Evolutionary conservation across 2,329 filamentous ascomycete species (phyloP).

Genomic region (Sordariomycetes sp.): DNA sequence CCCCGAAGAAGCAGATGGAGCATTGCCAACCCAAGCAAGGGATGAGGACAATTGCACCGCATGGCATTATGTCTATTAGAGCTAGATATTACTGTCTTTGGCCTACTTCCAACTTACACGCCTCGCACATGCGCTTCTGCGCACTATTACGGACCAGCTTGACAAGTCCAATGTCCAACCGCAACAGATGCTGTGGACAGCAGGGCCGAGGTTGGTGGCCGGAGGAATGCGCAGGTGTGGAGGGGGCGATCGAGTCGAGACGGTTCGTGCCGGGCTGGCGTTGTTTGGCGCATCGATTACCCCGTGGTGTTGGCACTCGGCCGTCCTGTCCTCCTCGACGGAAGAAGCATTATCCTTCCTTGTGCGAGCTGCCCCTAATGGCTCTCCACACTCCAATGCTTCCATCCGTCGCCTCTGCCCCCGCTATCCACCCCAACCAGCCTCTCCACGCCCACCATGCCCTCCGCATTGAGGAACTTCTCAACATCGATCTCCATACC

Average conservation of each 20-base stretch:
- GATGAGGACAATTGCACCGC: background rate
- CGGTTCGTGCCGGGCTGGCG: too few species aligned
- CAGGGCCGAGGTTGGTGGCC: too few species aligned
- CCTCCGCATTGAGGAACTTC: conserved; percentile 68
- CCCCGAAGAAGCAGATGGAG: background rate
- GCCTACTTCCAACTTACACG: background rate
- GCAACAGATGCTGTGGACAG: too few species aligned
- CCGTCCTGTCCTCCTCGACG: background rate
- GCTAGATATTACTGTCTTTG: background rate
- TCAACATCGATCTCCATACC: conserved; percentile 91
- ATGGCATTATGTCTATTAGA: background rate
- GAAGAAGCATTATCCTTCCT: background rate
- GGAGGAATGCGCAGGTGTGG: too few species aligned
- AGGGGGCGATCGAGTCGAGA: too few species aligned
- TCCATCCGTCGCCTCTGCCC: conserved; percentile 68
- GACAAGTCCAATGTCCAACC: too few species aligned
- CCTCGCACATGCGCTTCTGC: background rate
- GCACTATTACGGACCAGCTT: background rate
- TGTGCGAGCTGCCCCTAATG: conserved; percentile 6
- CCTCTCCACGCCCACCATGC: conserved; percentile 74
- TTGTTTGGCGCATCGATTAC: too few species aligned
- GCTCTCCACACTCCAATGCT: conserved; percentile 66
- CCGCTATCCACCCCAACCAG: conserved; percentile 71
- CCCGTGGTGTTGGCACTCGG: background rate
- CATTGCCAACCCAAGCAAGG: background rate